A percentile compares a stretch with the other conserved stretches of the same genome.
Evolutionary conservation across 2,329 filamentous ascomycete genomes (phyloP).

Genomic region (Sporothrix euskadiensis): DNA sequence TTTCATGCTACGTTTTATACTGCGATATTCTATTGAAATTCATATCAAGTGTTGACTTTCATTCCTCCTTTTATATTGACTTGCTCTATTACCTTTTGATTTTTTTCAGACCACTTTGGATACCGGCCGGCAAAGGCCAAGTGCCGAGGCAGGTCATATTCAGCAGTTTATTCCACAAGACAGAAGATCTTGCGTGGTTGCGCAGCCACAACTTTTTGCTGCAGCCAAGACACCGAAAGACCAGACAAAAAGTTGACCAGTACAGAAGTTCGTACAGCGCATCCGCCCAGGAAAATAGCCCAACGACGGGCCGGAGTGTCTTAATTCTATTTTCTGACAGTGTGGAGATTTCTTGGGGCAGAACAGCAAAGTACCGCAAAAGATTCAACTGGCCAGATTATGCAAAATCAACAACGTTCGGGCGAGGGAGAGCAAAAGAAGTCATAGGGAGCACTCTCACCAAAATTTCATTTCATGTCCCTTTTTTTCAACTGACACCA

Average conservation of each 20-base stretch:
- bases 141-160: background rate
- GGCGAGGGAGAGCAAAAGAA: background rate
- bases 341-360: constrained; percentile 1
- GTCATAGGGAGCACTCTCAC: background rate
- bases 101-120: background rate
- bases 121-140: background rate
- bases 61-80: background rate
- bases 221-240: constrained; percentile 1
- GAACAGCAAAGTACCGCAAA: background rate
- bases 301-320: background rate
- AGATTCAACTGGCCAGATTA: background rate
- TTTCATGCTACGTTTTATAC: background rate
- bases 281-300: background rate
- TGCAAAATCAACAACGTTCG: background rate
- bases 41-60: too few species aligned
- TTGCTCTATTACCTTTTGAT: background rate
- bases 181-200: background rate
- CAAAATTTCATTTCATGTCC: background rate
- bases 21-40: constrained; percentile 1
- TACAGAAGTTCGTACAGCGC: background rate
- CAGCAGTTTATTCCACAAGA: background rate
- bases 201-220: background rate
- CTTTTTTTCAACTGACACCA: background rate
- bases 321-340: background rate
- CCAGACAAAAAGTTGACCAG: background rate